These are phyloP conservation scores for Lactarius evosmus DNA, from an alignment of 768 basidiomycete genomes.

Conservation along the genomic window DNA sequence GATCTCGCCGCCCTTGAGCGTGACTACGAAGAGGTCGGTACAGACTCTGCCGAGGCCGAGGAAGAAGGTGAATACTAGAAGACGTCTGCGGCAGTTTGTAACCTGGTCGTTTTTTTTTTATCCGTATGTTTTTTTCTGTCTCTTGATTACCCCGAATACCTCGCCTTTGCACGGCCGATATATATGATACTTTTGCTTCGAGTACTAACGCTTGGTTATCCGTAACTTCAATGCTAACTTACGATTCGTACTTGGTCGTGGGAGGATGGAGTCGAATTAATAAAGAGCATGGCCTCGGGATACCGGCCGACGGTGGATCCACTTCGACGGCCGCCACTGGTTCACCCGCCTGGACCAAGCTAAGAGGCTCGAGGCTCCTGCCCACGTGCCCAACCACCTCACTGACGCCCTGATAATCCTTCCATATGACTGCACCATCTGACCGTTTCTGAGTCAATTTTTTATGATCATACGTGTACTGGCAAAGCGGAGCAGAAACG, in stretches of 20 bases:
- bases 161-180: conserved; percentile 8
- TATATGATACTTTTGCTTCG: conserved; percentile 26
- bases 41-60: conserved; percentile 70
- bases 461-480: neutral
- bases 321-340: too few species aligned
- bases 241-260: conserved; percentile 2
- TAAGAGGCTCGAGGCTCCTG: too few species aligned
- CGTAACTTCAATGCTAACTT: conserved; percentile 29
- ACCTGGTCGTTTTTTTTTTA: conserved; percentile 2
- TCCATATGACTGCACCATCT: too few species aligned
- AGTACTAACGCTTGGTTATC: conserved; percentile 27
- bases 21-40: conserved; percentile 89
- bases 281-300: neutral
- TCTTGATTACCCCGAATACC: conserved; percentile 19
- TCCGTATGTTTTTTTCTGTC: conserved; percentile 10
- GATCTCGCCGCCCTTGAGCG: conserved; percentile 97
- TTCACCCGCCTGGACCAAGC: neutral
- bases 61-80: conserved; percentile 59
- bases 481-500: neutral
- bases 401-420: too few species aligned
- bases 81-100: conserved; percentile 7
- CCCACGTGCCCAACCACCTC: too few species aligned
- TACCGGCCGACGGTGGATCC: neutral
- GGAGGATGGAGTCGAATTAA: neutral
- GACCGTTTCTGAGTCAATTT: too few species aligned